A percentile compares a stretch with the other conserved stretches of the same genome.
Evolutionary conservation across 805 yeast genomes (phyloP).

Genomic region (Myxozyma geophila): DNA sequence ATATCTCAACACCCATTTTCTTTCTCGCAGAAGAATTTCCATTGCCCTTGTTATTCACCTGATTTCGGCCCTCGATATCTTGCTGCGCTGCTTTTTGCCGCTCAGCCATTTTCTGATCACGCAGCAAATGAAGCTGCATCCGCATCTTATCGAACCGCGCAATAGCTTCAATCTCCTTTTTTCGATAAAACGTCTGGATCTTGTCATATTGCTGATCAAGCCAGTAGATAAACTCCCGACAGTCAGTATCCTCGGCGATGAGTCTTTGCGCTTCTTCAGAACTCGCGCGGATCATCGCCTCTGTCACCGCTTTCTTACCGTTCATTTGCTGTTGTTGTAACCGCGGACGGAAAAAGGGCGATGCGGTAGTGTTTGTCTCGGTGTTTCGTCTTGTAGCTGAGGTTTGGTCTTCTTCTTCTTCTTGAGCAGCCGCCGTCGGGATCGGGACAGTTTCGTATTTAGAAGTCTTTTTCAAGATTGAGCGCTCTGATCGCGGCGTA

Average conservation of each 20-base stretch:
- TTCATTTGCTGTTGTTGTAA: not conserved
- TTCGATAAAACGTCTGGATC: constrained; percentile 64
- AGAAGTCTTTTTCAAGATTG: constrained; percentile 19
- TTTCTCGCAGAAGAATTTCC: not conserved
- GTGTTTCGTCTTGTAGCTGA: not conserved
- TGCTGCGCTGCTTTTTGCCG: constrained; percentile 8
- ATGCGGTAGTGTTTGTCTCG: not conserved
- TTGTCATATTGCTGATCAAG: constrained; percentile 65
- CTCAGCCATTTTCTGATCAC: constrained; percentile 54
- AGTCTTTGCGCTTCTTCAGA: constrained; percentile 15
- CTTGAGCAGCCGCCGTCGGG: not conserved
- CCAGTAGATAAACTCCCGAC: constrained; percentile 51
- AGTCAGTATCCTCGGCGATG: constrained; percentile 41
- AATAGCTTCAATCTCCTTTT: constrained; percentile 63
- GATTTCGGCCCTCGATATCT: not conserved
- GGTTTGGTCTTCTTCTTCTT: not conserved
- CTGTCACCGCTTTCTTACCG: not conserved
- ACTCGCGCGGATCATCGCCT: constrained; percentile 7
- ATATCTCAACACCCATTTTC: not conserved
- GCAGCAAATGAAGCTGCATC: constrained; percentile 68
- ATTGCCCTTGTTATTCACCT: not conserved
- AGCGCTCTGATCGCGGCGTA: constrained; percentile 15
- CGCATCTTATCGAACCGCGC: constrained; percentile 77
- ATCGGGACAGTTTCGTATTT: not conserved
- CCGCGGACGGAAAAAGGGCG: constrained; percentile 10